Evolutionary conservation across 108 stramenopile genomes (phyloP), one percentile per base, ranked within the genome.

Genomic region (Fragilaria radians): DNA sequence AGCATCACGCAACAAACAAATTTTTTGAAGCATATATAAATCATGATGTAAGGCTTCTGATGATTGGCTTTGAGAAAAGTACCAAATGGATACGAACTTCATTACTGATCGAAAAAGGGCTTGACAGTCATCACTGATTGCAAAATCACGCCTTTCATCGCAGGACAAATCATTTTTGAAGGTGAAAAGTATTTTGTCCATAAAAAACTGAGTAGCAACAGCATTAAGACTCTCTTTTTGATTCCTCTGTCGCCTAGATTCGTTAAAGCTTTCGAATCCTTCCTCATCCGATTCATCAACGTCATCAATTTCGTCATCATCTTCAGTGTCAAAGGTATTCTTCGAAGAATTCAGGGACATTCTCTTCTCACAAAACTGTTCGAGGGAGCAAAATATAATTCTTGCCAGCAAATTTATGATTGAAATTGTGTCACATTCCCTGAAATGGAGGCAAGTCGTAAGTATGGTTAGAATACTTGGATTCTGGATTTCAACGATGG

Each of bases 401-500:
- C 55, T 18, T 7, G 55, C 34, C n/a, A 57, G 29, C n/a, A 57
- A 24, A 11, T 27, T 18, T 7, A 24, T 14, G 24, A 57, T 24
- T 4, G 55, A n/a, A 17, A 32, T 18, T 22, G 19, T 19, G 32
- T 34, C 28, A 1, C 24, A 30, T 4, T 51, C 58, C 27, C n/a
- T 56, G 45, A 57, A 51, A 17, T 61, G 63, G 32, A 70, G 34
- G 53, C 79, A 80, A 5, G 49, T 48, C 7, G 61, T 28, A 1
- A 80, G 61, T 32, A 80, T 80, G 7, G 74, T 59, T 32, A 80
- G 48, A 45, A 67, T 72, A 26, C 63, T 73, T 50, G 70, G 69
- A 52, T 68, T 71, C 4, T 63, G 57, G 21, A 72, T 29, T 14
- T 32, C 18, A 7, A 21, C 19, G 19, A 72, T 62, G 42, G 46